Conservation (phyloP, 1,284 basidiomycete genomes). For the Macrocybe sp. region DNA sequence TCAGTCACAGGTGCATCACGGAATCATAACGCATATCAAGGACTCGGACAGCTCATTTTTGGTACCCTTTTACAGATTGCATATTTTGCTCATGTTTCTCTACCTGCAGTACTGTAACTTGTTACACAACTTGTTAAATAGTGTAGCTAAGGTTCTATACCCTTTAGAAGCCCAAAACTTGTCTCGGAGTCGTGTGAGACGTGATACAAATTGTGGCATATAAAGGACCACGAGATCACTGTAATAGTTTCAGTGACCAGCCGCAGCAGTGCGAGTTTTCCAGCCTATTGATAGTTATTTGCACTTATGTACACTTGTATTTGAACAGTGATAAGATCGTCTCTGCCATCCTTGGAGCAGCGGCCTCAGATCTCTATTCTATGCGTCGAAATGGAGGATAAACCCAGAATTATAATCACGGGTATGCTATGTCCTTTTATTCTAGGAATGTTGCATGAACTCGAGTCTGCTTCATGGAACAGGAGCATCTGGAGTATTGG, state of each 20-base stretch:
- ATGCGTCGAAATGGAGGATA: too few species aligned
- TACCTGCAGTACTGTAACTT: not conserved
- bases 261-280: too few species aligned
- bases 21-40: not conserved
- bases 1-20: not conserved
- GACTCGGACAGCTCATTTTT: not conserved
- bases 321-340: too few species aligned
- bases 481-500: constrained; percentile 80
- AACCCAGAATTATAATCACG: constrained; percentile 42
- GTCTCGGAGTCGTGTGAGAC: not conserved
- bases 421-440: constrained; percentile 25
- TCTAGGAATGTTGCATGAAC: constrained; percentile 2
- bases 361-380: too few species aligned
- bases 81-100: not conserved
- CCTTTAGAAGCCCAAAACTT: not conserved
- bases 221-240: not conserved
- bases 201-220: not conserved
- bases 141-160: not conserved
- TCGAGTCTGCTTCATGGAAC: constrained; percentile 2
- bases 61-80: not conserved
- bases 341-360: too few species aligned
- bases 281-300: too few species aligned
- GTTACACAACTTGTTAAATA: not conserved
- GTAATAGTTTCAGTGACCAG: too few species aligned
- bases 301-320: too few species aligned